These are phyloP conservation scores for Xylariales sp. DNA, from an alignment of 2,329 filamentous ascomycete species.

Conservation along the genomic window DNA sequence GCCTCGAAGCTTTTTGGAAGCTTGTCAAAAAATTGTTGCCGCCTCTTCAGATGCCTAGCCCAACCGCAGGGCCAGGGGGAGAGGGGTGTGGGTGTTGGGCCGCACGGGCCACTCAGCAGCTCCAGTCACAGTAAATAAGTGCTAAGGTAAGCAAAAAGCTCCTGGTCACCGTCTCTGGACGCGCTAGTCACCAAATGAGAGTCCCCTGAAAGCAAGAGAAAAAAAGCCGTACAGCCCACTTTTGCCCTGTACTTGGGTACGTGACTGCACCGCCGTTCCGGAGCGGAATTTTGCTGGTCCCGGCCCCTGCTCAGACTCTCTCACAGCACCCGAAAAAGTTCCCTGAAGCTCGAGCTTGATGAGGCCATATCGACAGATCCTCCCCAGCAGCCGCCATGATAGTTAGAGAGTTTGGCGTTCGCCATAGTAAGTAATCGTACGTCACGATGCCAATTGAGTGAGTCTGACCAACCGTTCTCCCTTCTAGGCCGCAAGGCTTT, in stretches of 20 bases:
- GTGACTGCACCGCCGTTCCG: too few species aligned
- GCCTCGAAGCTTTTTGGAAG: slow-evolving; percentile 31
- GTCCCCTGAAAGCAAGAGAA: too few species aligned
- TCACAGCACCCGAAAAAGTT: slow-evolving; percentile 6
- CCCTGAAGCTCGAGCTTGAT: not conserved
- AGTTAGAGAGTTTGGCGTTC: slow-evolving; percentile 7
- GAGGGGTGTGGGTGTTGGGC: too few species aligned
- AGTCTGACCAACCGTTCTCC: slow-evolving; percentile 18
- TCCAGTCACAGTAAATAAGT: too few species aligned
- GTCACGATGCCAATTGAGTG: slow-evolving; percentile 4
- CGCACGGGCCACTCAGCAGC: too few species aligned
- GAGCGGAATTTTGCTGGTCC: not conserved
- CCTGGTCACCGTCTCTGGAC: too few species aligned
- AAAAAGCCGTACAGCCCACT: too few species aligned
- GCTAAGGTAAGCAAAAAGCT: too few species aligned
- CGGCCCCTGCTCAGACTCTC: slow-evolving; percentile 1
- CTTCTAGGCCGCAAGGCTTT: slow-evolving; percentile 48
- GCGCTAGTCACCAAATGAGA: too few species aligned
- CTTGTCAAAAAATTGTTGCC: slow-evolving; percentile 49
- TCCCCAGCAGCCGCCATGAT: slow-evolving; percentile 5
- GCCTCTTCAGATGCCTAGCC: slow-evolving; percentile 26
- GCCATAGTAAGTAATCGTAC: slow-evolving; percentile 4
- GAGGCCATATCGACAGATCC: slow-evolving; percentile 1
- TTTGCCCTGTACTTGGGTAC: too few species aligned
- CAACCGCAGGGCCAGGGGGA: not conserved